phyloP scores from a whole-genome alignment of 257 asterid species.

The Rubia yunnanensis region DNA sequence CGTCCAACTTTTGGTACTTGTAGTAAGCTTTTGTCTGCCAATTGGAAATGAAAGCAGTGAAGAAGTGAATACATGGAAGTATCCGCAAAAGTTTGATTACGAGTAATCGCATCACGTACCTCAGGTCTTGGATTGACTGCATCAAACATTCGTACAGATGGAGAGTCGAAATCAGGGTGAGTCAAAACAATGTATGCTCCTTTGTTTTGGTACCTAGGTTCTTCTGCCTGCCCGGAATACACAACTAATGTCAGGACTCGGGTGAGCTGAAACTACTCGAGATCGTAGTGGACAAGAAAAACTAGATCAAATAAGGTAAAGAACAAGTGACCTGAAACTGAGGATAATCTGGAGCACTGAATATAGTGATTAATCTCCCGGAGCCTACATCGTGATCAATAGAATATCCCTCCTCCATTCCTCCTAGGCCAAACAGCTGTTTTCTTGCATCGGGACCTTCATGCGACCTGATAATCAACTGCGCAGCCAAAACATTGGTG shows the following conservation, averaged over 20 bases:
- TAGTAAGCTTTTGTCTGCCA: conserved; percentile 80
- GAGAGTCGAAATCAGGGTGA: conserved; percentile 68
- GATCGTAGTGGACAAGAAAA: not conserved
- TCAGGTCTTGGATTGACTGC: conserved; percentile 86
- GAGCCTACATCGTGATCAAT: conserved; percentile 79
- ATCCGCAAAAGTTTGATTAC: not conserved
- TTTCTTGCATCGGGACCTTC: conserved; percentile 99
- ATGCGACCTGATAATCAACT: conserved; percentile 94
- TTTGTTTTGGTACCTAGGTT: conserved; percentile 69
- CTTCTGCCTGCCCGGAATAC: conserved; percentile 54
- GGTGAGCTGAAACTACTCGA: not conserved
- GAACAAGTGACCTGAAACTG: conserved; percentile 67
- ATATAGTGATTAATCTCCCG: conserved; percentile 77
- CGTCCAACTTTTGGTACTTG: conserved; percentile 64
- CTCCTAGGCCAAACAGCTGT: conserved; percentile 59
- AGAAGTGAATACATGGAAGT: not conserved
- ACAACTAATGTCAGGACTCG: not conserved
- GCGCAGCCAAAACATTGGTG: conserved; percentile 15
- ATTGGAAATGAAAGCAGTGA: not conserved
- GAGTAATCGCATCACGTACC: conserved; percentile 32
- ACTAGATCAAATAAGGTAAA: not conserved
- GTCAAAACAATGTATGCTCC: conserved; percentile 79
- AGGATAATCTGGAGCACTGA: conserved; percentile 97
- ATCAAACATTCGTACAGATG: conserved; percentile 63
- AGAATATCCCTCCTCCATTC: conserved; percentile 78